Evolutionary conservation across 2,329 filamentous ascomycete genomes (phyloP).

Genomic region (Penicillium sp.): DNA sequence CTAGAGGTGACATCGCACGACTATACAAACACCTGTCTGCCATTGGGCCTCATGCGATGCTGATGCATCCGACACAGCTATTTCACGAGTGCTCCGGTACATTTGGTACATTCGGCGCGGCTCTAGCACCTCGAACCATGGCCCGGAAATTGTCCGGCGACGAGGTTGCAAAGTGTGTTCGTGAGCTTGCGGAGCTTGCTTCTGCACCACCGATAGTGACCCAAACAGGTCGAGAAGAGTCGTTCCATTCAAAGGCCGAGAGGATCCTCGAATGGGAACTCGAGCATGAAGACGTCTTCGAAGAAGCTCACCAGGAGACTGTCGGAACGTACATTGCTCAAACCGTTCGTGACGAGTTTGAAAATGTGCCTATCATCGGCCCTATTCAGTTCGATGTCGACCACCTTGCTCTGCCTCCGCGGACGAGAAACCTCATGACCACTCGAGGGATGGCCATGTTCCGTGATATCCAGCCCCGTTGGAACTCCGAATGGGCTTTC

Average conservation of each 20-base stretch:
- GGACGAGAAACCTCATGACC: constrained; percentile 3
- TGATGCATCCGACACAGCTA: constrained; percentile 34
- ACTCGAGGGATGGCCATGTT: not conserved
- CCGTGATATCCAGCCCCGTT: not conserved
- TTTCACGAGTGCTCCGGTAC: constrained; percentile 41
- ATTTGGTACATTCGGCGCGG: constrained; percentile 34
- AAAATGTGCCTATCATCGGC: constrained; percentile 28
- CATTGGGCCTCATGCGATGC: constrained; percentile 27
- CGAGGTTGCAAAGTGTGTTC: constrained; percentile 18
- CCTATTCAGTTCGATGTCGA: constrained; percentile 30
- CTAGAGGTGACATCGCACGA: constrained; percentile 9
- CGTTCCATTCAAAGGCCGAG: constrained; percentile 16
- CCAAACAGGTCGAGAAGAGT: not conserved
- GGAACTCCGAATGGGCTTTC: not conserved
- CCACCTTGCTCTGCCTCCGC: constrained; percentile 4
- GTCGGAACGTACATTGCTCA: constrained; percentile 35
- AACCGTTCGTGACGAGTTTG: constrained; percentile 26
- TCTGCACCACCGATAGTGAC: not conserved
- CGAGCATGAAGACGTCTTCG: constrained; percentile 26
- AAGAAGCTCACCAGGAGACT: constrained; percentile 13
- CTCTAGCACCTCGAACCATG: constrained; percentile 1
- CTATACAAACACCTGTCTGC: constrained; percentile 20
- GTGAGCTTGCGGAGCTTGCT: constrained; percentile 28
- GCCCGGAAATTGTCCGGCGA: constrained; percentile 1
- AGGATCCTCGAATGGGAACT: constrained; percentile 37